Evolutionary conservation across 257 asterid species (phyloP), one percentile per base, ranked within the genome.

Genomic region (Fraxinus anomala): DNA sequence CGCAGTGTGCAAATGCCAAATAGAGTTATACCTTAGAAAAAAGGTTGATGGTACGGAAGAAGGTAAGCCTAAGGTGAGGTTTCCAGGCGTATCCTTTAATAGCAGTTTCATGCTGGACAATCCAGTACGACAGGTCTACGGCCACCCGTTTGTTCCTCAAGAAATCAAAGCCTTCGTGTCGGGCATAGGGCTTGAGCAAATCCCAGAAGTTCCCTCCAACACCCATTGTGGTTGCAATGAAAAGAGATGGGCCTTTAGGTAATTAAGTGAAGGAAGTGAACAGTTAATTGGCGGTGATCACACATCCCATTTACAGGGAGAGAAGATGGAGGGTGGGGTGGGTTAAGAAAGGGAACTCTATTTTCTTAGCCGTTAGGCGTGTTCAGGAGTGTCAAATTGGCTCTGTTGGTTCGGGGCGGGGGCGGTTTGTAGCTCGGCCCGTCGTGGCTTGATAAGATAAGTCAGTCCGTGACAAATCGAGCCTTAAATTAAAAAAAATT

Each of bases 141-240:
- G 99, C 98, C 0, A 96, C 99, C 73, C 97, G 86, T 80, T 92
- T 96, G 87, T 96, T 88, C 85, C 97, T 96, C 96, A 96, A 88
- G 91, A 90, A 96, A 74, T 90, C 93, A 73, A 89, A 93, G 7
- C 93, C 96, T 83, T 93, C 94, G 40, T 66, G 77, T 59, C 87
- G 84, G 56, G 92, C 92, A 66, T 89, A 85, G 67, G 98, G 98
- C 77, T 93, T 96, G 7, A 96, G 92, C 82, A 93, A 87, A 87
- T 96, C 99, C 99, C 99, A 96, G 90, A 96, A 96, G 77, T 89
- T 77, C 37, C 97, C 98, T 68, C 97, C 98, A 2, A 93, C 87
- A 1, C 99, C 99, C 99, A 93, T 96, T 61, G 81, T 24, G 23
- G 33, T 68, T 30, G 21, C 74, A 59, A 70, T 3, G n/a, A 44